phyloP scores from a whole-genome alignment of 176 grass and related monocot species.

The Melocanna baccifera region DNA sequence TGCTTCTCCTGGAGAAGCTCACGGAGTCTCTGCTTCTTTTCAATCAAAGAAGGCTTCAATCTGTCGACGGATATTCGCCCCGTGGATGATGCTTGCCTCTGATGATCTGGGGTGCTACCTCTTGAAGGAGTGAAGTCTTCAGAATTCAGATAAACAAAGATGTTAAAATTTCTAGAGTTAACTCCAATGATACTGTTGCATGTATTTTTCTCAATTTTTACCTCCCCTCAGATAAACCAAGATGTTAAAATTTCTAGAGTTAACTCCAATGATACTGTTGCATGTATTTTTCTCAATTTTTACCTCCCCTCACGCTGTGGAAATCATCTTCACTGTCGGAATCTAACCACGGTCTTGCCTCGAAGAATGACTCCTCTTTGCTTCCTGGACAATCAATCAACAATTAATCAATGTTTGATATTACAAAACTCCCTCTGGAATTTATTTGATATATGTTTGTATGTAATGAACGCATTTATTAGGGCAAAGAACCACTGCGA shows the following conservation, averaged over 20 bases:
- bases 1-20: conserved; percentile 70
- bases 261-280: background rate
- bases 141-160: background rate
- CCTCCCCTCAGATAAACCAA: conserved; percentile 57
- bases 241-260: background rate
- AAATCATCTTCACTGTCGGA: conserved; percentile 86
- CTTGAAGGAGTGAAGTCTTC: conserved; percentile 58
- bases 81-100: background rate
- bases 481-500: background rate
- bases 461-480: background rate
- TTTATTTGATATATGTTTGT: background rate
- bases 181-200: background rate
- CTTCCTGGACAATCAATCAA: conserved; percentile 43
- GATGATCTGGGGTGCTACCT: conserved; percentile 48
- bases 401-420: background rate
- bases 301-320: conserved; percentile 84
- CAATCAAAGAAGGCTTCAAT: background rate
- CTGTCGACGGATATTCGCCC: background rate
- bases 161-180: background rate
- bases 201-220: conserved; percentile 8
- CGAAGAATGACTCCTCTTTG: conserved; percentile 83
- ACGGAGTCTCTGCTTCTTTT: conserved; percentile 49
- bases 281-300: background rate
- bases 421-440: background rate
- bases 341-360: conserved; percentile 61